Evolutionary conservation across 495 filamentous ascomycete genomes (phyloP), one percentile per base, ranked within the genome.

Genomic region (Choiromyces venosus): DNA sequence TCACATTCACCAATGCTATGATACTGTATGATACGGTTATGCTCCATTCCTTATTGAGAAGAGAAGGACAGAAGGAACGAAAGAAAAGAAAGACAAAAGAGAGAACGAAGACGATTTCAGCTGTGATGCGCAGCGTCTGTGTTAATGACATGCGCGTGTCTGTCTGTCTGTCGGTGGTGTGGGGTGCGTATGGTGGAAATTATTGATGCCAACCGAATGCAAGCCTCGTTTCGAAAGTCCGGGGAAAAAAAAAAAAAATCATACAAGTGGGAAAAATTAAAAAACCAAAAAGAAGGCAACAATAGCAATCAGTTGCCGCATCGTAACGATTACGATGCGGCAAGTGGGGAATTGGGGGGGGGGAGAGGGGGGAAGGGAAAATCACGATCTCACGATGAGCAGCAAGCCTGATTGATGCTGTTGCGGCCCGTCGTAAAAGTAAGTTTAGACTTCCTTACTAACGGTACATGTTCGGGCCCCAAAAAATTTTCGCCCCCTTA

Each of bases 211-310:
- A 56, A 10, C n/a, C 4, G 29, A 4, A 56, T 56, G 46, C 46
- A 56, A 56, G 46, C n/a, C 46, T 56, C 46, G n/a, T 25, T 56
- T 56, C n/a, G 46, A 56, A 56, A 56, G n/a, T 56, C 46, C 21
- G 46, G 46, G 46, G 46, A 56, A n/a, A n/a, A n/a, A n/a, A n/a
- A n/a, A n/a, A n/a, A n/a, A n/a, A n/a, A 52, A 52, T n/a, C 19
- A 25, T n/a, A 10, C 6, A 52, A 25, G 21, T 7, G 6, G 44
- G 21, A 29, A 9, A 8, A 29, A 56, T n/a, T n/a, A 56, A 12
- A n/a, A 52, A 10, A 52, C 2, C n/a, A 29, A 9, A n/a, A 10
- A 56, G 14, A n/a, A 12, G 29, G 46, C 2, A 29, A 56, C n/a
- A 14, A 29, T 25, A n/a, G n/a, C n/a, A n/a, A 56, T 56, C 46